A percentile compares a stretch with the other conserved stretches of the same genome.
Conservation (phyloP, 1,139 yeast species). For the Geotrichum phurueaensis region DNA sequence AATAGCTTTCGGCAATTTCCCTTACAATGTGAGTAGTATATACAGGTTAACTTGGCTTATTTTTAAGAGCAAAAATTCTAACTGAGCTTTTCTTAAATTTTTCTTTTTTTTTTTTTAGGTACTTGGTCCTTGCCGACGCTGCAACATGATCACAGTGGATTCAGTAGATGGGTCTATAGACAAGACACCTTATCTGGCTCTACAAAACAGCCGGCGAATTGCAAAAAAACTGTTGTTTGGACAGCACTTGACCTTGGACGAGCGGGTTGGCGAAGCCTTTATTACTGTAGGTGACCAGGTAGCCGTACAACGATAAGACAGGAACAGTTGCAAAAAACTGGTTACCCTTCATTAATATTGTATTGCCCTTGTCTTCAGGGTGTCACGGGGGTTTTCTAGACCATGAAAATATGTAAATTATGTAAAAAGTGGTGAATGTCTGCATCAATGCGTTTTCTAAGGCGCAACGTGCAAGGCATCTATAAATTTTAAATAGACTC, state of each 20-base stretch:
- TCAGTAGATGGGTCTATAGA: slow-evolving; percentile 36
- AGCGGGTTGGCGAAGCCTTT: neutral
- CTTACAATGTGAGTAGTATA: slow-evolving; percentile 21
- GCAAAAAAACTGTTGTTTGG: slow-evolving; percentile 22
- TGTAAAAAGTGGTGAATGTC: neutral
- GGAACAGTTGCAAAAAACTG: neutral
- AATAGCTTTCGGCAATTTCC: slow-evolving; percentile 19
- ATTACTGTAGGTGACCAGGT: slow-evolving; percentile 5
- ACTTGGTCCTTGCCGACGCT: slow-evolving; percentile 37
- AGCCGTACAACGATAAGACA: neutral
- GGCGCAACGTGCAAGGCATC: no score
- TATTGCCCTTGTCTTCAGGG: neutral
- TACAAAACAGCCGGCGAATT: slow-evolving; percentile 27
- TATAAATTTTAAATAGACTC: no score
- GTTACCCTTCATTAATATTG: neutral
- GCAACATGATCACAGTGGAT: slow-evolving; percentile 41
- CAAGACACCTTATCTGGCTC: slow-evolving; percentile 34
- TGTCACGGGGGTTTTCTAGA: neutral
- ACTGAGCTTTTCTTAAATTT: slow-evolving; percentile 14
- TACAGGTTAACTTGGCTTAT: neutral
- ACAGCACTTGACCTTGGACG: slow-evolving; percentile 23
- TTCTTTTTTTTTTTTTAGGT: slow-evolving; percentile 10
- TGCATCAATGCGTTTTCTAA: no score
- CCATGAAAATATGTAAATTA: neutral
- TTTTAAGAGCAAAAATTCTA: slow-evolving; percentile 4